A percentile compares a stretch with the other conserved stretches of the same genome.
These are phyloP conservation scores for Myxozyma kluyveri DNA, from an alignment of 805 yeast species.

Conservation along the genomic window DNA sequence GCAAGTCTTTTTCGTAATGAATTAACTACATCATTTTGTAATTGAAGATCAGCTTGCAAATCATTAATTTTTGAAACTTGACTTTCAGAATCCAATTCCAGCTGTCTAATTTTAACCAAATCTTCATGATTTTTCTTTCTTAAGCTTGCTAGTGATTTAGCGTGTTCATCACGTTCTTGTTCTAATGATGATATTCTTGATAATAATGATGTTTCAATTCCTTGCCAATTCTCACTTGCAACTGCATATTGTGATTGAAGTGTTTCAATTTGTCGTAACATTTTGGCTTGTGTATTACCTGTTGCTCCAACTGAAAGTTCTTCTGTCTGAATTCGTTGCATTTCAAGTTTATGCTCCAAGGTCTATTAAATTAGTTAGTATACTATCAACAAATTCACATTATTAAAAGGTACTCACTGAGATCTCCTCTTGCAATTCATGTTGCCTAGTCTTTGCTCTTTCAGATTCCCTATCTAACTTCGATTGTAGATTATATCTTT, in stretches of 20 bases:
- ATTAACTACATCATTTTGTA: constrained; percentile 18
- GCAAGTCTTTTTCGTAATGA: constrained; percentile 22
- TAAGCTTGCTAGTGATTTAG: constrained; percentile 33
- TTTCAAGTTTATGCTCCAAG: constrained; percentile 72
- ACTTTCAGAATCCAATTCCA: constrained; percentile 16
- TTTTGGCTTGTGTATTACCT: constrained; percentile 39
- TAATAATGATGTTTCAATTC: constrained; percentile 66
- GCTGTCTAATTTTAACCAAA: not conserved
- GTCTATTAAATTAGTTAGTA: constrained; percentile 47
- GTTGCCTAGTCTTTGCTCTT: constrained; percentile 34
- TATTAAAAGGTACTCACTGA: constrained; percentile 25
- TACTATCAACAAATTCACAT: constrained; percentile 31
- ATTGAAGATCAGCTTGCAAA: constrained; percentile 22
- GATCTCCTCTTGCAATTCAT: constrained; percentile 33
- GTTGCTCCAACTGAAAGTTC: constrained; percentile 37
- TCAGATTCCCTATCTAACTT: constrained; percentile 38
- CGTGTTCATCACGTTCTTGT: constrained; percentile 45
- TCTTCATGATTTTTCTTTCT: constrained; percentile 21
- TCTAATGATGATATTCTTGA: constrained; percentile 48
- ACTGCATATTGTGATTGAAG: constrained; percentile 69
- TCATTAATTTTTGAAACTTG: constrained; percentile 13
- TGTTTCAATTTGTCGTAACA: constrained; percentile 48
- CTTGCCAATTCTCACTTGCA: constrained; percentile 79
- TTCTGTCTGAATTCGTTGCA: constrained; percentile 62
- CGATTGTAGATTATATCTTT: constrained; percentile 26